Evolutionary conservation across 1,284 basidiomycete genomes (phyloP).

Genomic region (Afroboletus lepidellus): DNA sequence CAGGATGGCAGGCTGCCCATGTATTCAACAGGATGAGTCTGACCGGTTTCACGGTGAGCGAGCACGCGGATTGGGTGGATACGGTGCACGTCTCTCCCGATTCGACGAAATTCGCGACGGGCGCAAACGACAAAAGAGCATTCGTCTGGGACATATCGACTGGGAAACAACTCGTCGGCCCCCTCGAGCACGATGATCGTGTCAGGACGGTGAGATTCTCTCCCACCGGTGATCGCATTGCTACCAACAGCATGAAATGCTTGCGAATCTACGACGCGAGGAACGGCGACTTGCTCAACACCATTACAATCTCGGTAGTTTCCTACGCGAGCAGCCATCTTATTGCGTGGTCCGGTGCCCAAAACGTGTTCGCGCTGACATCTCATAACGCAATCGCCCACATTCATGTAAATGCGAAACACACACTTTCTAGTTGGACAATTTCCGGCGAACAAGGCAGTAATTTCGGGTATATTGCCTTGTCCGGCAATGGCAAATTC

Average conservation of each 20-base stretch:
- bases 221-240: background rate
- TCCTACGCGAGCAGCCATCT: background rate
- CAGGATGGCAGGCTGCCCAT: background rate
- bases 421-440: background rate
- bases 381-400: background rate
- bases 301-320: background rate
- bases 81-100: constrained; percentile 3
- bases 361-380: background rate
- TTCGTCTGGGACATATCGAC: constrained; percentile 6
- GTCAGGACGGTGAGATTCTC: constrained; percentile 2
- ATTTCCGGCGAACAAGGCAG: background rate
- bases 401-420: background rate
- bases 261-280: constrained; percentile 2
- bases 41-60: background rate
- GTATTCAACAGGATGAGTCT: background rate
- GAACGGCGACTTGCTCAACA: background rate
- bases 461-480: background rate
- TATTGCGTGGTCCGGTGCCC: background rate
- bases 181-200: background rate
- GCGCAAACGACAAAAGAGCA: background rate
- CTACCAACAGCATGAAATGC: background rate
- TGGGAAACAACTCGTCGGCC: background rate
- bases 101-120: constrained; percentile 1
- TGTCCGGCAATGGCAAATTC: background rate
- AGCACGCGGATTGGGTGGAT: constrained; percentile 4